Evolutionary conservation across 108 stramenopile genomes (phyloP).

Genomic region (Skeletonema potamos): DNA sequence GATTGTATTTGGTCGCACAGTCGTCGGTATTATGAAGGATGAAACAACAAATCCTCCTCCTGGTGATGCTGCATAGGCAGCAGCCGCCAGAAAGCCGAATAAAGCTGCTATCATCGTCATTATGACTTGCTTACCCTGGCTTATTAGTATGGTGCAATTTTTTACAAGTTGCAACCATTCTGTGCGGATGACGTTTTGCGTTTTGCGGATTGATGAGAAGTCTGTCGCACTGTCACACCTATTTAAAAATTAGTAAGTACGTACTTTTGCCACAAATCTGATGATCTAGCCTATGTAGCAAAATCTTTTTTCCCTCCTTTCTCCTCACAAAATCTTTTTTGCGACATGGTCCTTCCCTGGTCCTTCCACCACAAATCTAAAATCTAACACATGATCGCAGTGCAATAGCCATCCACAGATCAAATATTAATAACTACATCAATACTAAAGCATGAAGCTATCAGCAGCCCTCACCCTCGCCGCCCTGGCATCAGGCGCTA

Average conservation of each 20-base stretch:
- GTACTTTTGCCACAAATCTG: too few relatives aligned
- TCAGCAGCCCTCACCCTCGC: background rate
- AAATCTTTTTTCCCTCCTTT: too few relatives aligned
- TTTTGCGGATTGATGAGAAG: background rate
- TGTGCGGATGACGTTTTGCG: background rate
- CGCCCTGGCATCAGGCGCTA: background rate
- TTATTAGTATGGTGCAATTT: background rate
- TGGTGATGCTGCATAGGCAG: background rate
- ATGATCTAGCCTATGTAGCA: too few relatives aligned
- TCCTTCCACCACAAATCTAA: too few relatives aligned
- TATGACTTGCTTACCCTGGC: background rate
- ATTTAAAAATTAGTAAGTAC: background rate
- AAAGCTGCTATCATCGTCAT: background rate
- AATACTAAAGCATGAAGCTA: background rate
- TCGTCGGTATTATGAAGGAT: background rate
- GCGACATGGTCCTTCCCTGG: too few relatives aligned
- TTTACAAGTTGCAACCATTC: background rate
- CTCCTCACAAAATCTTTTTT: too few relatives aligned
- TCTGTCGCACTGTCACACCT: background rate
- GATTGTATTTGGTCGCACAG: background rate
- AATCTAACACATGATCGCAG: too few relatives aligned
- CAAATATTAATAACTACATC: too few relatives aligned
- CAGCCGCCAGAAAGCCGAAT: background rate
- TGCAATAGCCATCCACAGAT: too few relatives aligned
- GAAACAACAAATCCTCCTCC: too few relatives aligned